Conservation (phyloP, 2,329 filamentous ascomycete genomes). For the Neofusicoccum sp. region DNA sequence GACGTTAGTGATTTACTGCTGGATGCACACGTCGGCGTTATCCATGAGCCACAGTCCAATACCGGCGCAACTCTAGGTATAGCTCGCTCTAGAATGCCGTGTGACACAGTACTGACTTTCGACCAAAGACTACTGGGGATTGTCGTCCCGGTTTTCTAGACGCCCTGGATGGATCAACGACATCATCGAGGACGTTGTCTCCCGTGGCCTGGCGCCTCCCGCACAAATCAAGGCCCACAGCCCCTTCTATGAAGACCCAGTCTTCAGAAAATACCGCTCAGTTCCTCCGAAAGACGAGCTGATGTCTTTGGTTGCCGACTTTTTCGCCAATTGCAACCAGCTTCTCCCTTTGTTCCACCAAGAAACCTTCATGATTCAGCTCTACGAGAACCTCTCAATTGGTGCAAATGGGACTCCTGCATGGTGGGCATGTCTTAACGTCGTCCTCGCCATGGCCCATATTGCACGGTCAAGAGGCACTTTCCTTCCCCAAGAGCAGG, state of each 20-base stretch:
- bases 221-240: not conserved
- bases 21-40: not conserved
- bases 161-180: conserved; percentile 6
- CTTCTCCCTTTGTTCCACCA: not conserved
- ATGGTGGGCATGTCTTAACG: not conserved
- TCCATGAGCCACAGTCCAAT: not conserved
- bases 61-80: not conserved
- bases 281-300: not conserved
- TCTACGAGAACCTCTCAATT: not conserved
- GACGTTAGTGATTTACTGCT: not conserved
- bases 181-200: not conserved
- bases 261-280: not conserved
- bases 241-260: not conserved
- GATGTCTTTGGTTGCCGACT: not conserved
- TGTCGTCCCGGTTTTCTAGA: not conserved
- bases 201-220: not conserved
- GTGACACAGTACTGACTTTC: not conserved
- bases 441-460: not conserved
- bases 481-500: not conserved
- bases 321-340: not conserved
- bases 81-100: not conserved
- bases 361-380: not conserved
- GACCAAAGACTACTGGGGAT: not conserved
- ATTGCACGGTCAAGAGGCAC: not conserved
- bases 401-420: not conserved